Percentiles rank a stretch among this genome's conserved stretches.
Conservation (phyloP, 306 rosid genomes). For the Lathyrus tuberosus region DNA sequence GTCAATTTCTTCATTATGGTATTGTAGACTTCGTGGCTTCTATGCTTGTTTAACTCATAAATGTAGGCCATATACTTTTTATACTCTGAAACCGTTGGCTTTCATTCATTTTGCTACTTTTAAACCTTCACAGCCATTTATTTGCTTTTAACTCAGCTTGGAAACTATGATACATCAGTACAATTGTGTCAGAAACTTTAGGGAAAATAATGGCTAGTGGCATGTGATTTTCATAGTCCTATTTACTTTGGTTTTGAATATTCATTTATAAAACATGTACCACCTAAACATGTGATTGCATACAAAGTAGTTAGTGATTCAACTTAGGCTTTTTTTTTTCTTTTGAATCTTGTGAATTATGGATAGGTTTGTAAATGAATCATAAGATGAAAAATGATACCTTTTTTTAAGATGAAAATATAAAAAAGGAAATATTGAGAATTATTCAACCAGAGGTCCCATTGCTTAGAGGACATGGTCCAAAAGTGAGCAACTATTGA, state of each 20-base stretch:
- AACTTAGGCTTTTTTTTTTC: background rate
- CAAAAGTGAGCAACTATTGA: background rate
- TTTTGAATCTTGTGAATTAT: slow-evolving; percentile 20
- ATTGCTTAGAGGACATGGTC: slow-evolving; percentile 8
- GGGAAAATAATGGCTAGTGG: background rate
- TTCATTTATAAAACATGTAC: slow-evolving; percentile 13
- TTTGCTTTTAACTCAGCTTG: slow-evolving; percentile 28
- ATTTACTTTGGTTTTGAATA: slow-evolving; percentile 10
- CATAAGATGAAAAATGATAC: background rate
- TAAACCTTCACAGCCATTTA: slow-evolving; percentile 28
- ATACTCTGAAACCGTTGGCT: slow-evolving; percentile 17
- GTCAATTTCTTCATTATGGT: slow-evolving; percentile 51
- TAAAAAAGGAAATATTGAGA: background rate
- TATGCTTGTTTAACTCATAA: slow-evolving; percentile 6
- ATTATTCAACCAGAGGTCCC: slow-evolving; percentile 15
- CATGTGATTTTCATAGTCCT: slow-evolving; percentile 35
- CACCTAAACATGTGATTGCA: slow-evolving; percentile 32
- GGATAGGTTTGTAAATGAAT: slow-evolving; percentile 5
- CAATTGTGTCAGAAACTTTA: slow-evolving; percentile 26
- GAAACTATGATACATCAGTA: slow-evolving; percentile 24
- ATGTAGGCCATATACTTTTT: slow-evolving; percentile 36
- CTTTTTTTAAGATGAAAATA: background rate
- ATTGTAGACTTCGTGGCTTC: slow-evolving; percentile 33
- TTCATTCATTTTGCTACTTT: slow-evolving; percentile 40
- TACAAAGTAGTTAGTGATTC: background rate